Base-by-base conservation (phyloP, 2,329 filamentous ascomycete genomes). In the Talaromyces rugulosus region DNA sequence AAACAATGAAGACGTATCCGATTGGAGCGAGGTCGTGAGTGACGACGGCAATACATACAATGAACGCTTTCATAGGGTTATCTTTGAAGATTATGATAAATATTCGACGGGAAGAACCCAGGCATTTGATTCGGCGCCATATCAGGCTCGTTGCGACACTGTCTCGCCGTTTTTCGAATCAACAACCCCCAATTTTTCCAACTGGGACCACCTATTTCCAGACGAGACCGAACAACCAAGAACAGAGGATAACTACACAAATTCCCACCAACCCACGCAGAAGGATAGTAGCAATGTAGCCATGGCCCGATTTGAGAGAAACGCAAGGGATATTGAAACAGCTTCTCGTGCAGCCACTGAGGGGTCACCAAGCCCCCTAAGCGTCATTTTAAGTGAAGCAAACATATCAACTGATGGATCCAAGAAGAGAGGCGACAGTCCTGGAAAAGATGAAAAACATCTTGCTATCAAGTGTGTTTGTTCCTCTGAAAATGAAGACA, bases 311-410 rank as follows among this genome's bases (percentile, higher is more conserved):
- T 60, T 47, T 47, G 47, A 33, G 34, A 18, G 27, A 8, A n/a
- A 23, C 6, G 51, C 51, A 47, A 54, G 3, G 9, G 51, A 60
- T 5, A 9, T 60, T 42, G 51, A 55, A 27, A 18, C n/a, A 55
- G 28, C 28, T 47, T 60, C 58, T 44, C 3, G 30, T 47, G 58
- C 11, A 55, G 58, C 58, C 14, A 60, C 51, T 5, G 34, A 60
- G 18, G 58, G 33, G 23, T 55, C 51, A 31, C 28, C 14, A 7
- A 40, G 5, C 6, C 36, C 14, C 6, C 12, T 2, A 11, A 54
- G 34, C 27, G 30, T 16, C 27, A 7, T 28, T 18, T 27, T 5
- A 28, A 52, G 31, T 9, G 34, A 60, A 18, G 58, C 54, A 16
- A 36, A 60, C 5, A 4, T 31, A 12, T n/a, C 9, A 12, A 9